phyloP scores from a whole-genome alignment of 352 stramenopile species.

The Phytophthora pistaciae region DNA sequence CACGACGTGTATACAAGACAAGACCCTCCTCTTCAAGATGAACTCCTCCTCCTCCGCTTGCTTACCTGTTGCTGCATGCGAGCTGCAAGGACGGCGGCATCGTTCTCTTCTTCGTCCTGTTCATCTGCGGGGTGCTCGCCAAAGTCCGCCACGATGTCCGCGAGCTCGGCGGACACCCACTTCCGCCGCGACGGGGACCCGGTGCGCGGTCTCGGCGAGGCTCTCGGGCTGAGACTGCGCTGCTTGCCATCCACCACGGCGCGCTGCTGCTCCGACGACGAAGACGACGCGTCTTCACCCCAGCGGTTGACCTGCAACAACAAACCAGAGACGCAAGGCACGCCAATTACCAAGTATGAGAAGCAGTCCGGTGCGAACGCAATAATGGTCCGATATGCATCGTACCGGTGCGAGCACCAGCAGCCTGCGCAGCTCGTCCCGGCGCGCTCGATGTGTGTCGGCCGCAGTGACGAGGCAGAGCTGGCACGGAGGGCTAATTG shows the following conservation, averaged over 20 bases:
- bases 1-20: neutral
- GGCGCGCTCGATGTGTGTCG: slow-evolving; percentile 46
- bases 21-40: neutral
- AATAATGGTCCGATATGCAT: neutral
- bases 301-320: slow-evolving; percentile 14
- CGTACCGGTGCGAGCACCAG: slow-evolving; percentile 23
- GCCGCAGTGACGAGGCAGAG: slow-evolving; percentile 35
- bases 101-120: neutral
- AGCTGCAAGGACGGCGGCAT: too few relatives aligned
- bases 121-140: neutral
- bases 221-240: neutral
- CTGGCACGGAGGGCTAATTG: slow-evolving; percentile 28
- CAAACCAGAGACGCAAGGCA: slow-evolving; percentile 3
- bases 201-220: slow-evolving; percentile 14
- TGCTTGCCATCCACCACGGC: neutral
- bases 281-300: slow-evolving; percentile 7
- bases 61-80: slow-evolving; percentile 11
- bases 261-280: neutral
- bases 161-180: slow-evolving; percentile 14
- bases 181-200: slow-evolving; percentile 11
- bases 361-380: neutral
- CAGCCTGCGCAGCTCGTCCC: slow-evolving; percentile 43
- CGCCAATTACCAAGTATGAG: neutral
- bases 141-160: slow-evolving; percentile 30
- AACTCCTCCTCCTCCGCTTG: neutral